Conservation (phyloP, 2,329 filamentous ascomycete species). For the Sporothrix pallida region DNA sequence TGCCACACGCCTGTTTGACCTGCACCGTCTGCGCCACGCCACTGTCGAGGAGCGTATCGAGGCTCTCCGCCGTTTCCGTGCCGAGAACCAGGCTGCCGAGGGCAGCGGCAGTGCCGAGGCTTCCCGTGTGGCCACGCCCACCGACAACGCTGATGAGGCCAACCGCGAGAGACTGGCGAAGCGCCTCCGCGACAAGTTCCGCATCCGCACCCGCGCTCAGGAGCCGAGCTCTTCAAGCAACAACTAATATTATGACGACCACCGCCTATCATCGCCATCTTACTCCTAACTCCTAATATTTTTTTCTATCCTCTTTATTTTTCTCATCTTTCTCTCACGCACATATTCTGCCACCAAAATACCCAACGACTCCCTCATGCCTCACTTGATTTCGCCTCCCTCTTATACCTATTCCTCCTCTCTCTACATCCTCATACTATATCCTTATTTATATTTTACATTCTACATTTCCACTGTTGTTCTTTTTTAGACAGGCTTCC, state of each 20-base stretch:
- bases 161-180: conserved; percentile 54
- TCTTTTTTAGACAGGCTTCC: not conserved
- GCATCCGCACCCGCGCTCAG: conserved; percentile 57
- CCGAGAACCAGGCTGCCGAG: conserved; percentile 47
- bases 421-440: not conserved
- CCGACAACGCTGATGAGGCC: conserved; percentile 46
- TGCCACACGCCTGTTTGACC: conserved; percentile 60
- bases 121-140: conserved; percentile 27
- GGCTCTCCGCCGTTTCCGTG: conserved; percentile 58
- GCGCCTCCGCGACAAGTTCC: conserved; percentile 60
- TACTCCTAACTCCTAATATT: not conserved
- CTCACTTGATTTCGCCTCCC: not conserved
- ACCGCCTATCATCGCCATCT: not conserved
- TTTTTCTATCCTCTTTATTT: not conserved
- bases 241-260: conserved; percentile 10
- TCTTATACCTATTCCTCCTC: not conserved
- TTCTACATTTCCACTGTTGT: not conserved
- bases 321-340: not conserved
- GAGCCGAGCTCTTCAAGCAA: conserved; percentile 32
- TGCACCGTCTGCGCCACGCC: conserved; percentile 63
- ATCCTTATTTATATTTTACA: not conserved
- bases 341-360: conserved; percentile 6
- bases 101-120: conserved; percentile 7
- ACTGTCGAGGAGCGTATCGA: conserved; percentile 67
- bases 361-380: not conserved